phyloP scores from a whole-genome alignment of 2,329 filamentous ascomycete genomes.

The Neofusicoccum sp. region DNA sequence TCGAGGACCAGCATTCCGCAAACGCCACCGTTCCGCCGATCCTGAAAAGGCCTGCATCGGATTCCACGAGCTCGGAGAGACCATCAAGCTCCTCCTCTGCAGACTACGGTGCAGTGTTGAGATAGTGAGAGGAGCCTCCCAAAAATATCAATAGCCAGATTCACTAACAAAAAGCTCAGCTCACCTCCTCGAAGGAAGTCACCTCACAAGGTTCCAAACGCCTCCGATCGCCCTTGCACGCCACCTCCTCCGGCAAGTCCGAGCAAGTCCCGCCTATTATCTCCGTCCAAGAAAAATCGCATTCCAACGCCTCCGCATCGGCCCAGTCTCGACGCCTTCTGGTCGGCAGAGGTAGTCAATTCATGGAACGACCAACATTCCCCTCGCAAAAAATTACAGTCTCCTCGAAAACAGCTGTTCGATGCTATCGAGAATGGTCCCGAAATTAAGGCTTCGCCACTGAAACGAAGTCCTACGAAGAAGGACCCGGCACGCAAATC shows the following conservation, averaged over 20 bases:
- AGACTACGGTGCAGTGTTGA: slow-evolving; percentile 33
- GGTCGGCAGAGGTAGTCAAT: slow-evolving; percentile 40
- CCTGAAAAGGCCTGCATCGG: neutral
- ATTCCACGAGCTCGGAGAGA: slow-evolving; percentile 25
- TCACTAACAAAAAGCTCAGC: neutral
- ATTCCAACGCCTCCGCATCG: slow-evolving; percentile 35
- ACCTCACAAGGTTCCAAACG: slow-evolving; percentile 36
- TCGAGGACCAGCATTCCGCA: too few species aligned
- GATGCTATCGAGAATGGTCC: neutral
- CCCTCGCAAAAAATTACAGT: slow-evolving; percentile 37
- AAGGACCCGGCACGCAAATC: slow-evolving; percentile 44
- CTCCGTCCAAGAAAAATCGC: slow-evolving; percentile 37
- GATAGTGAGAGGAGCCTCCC: slow-evolving; percentile 29
- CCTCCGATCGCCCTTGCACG: slow-evolving; percentile 33
- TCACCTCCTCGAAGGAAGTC: slow-evolving; percentile 20
- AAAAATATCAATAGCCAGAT: neutral
- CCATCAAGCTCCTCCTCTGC: slow-evolving; percentile 35
- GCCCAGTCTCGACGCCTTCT: slow-evolving; percentile 43
- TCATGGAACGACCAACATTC: slow-evolving; percentile 41
- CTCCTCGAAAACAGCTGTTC: slow-evolving; percentile 32
- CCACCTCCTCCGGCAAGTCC: slow-evolving; percentile 33
- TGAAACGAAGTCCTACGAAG: slow-evolving; percentile 35
- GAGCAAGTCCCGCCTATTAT: slow-evolving; percentile 34
- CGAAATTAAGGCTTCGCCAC: slow-evolving; percentile 31
- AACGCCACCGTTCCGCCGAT: neutral